Evolutionary conservation across 208 protist species (phyloP), one percentile per base, ranked within the genome.

Genomic region (Naegleria fowleri): DNA sequence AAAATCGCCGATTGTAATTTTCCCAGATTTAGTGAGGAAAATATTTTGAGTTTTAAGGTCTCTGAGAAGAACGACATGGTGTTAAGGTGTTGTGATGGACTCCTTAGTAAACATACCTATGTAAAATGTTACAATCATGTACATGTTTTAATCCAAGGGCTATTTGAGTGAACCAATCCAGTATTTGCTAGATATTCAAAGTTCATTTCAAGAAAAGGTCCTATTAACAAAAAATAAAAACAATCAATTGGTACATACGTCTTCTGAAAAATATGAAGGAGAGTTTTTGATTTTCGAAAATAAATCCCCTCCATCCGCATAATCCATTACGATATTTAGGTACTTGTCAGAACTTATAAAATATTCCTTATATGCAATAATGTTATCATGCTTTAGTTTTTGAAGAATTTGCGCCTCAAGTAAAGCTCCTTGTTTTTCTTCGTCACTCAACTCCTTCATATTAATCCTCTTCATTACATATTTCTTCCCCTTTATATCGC

Each of bases 151-250:
- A 96, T 3, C 96, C 97, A 33, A 98, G 93, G 89, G 95, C 97
- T 11, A 98, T 94, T 88, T 98, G 97, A 4, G 95, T 95, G 91
- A 97, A 98, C 93, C 97, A 98, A 90, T 96, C 96, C 43, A 98
- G 92, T 2, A 94, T 92, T 29, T n/a, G 22, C 90, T 90, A 75
- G 5, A 15, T n/a, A 39, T 22, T n/a, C 11, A 36, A 55, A 55
- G 4, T n/a, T n/a, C n/a, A n/a, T n/a, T n/a, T 6, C 48, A 86
- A 86, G 29, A 40, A 29, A 29, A 75, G 22, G 22, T 75, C 22
- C 22, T 75, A 75, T 67, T 67, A 13, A 67, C 0, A 67, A 67
- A 13, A 67, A 67, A 22, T 29, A 22, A 67, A 29, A 29, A 29
- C 19, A 67, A 67, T 67, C 5, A 58, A 48, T 40, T 38, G 36